A percentile compares a stretch with the other conserved stretches of the same genome.
Conservation (phyloP, 129 eudicot genomes). For the Logfia minima region DNA sequence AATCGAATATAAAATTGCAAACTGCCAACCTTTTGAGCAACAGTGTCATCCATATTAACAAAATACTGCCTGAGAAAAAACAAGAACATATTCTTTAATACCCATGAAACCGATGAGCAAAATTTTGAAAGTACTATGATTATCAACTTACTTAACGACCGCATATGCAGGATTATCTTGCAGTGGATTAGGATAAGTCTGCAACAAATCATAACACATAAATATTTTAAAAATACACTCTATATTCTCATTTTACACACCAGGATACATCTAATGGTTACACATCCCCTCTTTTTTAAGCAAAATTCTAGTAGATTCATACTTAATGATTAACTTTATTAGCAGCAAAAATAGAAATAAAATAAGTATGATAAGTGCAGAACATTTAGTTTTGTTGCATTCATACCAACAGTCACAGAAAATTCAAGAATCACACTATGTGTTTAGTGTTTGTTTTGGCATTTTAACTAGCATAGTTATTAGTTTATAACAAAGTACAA, state of each 20-base stretch:
- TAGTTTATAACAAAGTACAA: background rate
- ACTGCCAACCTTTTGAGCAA: slow-evolving; percentile 67
- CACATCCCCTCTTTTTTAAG: background rate
- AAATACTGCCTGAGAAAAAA: slow-evolving; percentile 74
- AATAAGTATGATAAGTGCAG: background rate
- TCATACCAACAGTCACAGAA: background rate
- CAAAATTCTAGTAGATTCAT: background rate
- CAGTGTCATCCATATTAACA: slow-evolving; percentile 70
- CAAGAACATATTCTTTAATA: background rate
- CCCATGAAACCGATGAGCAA: background rate
- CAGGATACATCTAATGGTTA: background rate
- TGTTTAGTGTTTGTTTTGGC: background rate
- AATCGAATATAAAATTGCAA: background rate
- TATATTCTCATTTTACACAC: background rate
- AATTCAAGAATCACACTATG: background rate
- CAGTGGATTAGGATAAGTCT: slow-evolving; percentile 82
- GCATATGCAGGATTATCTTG: slow-evolving; percentile 90
- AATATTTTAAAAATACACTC: slow-evolving; percentile 8
- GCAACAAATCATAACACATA: slow-evolving; percentile 33
- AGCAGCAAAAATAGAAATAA: too few relatives aligned
- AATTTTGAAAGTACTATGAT: background rate
- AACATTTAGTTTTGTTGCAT: background rate
- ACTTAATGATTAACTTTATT: background rate
- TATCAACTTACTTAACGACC: slow-evolving; percentile 64
- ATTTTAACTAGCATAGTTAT: background rate